Percentiles rank a stretch among this genome's conserved stretches.
Evolutionary conservation across 352 stramenopile species (phyloP).

Genomic region (Vaucheria bursata): DNA sequence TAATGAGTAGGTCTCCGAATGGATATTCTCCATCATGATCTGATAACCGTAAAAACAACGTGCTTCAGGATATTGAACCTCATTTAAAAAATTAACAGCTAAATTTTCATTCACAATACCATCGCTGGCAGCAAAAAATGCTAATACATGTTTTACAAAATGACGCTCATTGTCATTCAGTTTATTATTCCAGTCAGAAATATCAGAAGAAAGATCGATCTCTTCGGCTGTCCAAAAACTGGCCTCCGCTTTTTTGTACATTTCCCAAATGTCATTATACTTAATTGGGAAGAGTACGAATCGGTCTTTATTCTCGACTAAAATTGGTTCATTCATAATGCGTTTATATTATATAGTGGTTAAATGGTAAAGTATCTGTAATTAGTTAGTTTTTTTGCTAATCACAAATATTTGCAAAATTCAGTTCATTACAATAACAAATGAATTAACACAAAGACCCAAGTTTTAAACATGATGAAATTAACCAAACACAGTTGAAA

Average conservation of each 20-base stretch:
- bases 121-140: conserved; percentile 64
- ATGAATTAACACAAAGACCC: no score
- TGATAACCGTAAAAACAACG: conserved; percentile 68
- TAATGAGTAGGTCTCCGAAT: conserved; percentile 63
- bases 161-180: conserved; percentile 55
- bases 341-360: no score
- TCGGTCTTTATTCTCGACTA: background rate
- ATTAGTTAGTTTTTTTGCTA: no score
- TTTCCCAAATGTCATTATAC: conserved; percentile 57
- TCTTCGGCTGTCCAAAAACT: conserved; percentile 68
- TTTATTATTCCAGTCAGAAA: conserved; percentile 38
- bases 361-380: no score
- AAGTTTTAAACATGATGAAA: no score
- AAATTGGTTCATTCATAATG: conserved; percentile 7
- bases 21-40: conserved; percentile 66
- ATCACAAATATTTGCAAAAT: no score
- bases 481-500: no score
- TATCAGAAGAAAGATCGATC: conserved; percentile 20
- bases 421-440: no score
- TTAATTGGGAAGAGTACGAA: conserved; percentile 56
- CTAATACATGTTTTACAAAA: conserved; percentile 60
- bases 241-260: conserved; percentile 66
- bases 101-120: conserved; percentile 67
- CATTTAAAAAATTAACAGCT: conserved; percentile 56
- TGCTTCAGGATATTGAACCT: conserved; percentile 60